These are phyloP conservation scores for Lipomyces sp. DNA, from an alignment of 805 yeast species.

Conservation along the genomic window DNA sequence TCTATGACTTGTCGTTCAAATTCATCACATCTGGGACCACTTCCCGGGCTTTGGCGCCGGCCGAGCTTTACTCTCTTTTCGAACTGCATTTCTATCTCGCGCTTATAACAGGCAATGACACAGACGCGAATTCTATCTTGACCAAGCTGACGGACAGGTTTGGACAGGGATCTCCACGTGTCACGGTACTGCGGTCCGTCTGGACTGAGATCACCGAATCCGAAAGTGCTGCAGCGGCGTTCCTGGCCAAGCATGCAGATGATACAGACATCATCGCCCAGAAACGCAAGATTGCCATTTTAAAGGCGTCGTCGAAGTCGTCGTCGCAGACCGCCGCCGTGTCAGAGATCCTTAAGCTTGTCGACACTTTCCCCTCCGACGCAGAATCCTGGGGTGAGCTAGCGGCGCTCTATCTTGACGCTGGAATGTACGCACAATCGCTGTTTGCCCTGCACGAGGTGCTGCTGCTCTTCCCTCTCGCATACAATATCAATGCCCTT, in stretches of 20 bases:
- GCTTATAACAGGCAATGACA: slow-evolving; percentile 59
- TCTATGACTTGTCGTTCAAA: slow-evolving; percentile 10
- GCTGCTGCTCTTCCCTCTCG: slow-evolving; percentile 62
- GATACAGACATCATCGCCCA: slow-evolving; percentile 8
- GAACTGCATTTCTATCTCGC: slow-evolving; percentile 71
- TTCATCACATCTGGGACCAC: slow-evolving; percentile 33
- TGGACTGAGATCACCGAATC: slow-evolving; percentile 56
- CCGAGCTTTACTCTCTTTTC: slow-evolving; percentile 53
- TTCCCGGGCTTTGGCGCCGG: slow-evolving; percentile 35
- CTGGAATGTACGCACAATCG: slow-evolving; percentile 66
- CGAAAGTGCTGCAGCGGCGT: slow-evolving; percentile 40
- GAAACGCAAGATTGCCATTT: slow-evolving; percentile 37
- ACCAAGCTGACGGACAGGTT: slow-evolving; percentile 67
- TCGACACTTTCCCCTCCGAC: slow-evolving; percentile 71
- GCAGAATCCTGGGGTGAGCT: slow-evolving; percentile 75
- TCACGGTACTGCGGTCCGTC: slow-evolving; percentile 53
- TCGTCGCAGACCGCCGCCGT: slow-evolving; percentile 49
- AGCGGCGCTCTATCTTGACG: slow-evolving; percentile 55
- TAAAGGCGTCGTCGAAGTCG: slow-evolving; percentile 33
- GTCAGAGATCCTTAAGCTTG: slow-evolving; percentile 49
- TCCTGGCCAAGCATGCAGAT: slow-evolving; percentile 35
- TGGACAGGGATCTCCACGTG: slow-evolving; percentile 53
- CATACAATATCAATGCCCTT: slow-evolving; percentile 61
- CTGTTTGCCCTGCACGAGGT: slow-evolving; percentile 68
- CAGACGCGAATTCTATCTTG: slow-evolving; percentile 64